Percentiles rank a stretch among this genome's conserved stretches.
phyloP scores from a whole-genome alignment of 306 rosid species.

The Herpetospermum pedunculosum region DNA sequence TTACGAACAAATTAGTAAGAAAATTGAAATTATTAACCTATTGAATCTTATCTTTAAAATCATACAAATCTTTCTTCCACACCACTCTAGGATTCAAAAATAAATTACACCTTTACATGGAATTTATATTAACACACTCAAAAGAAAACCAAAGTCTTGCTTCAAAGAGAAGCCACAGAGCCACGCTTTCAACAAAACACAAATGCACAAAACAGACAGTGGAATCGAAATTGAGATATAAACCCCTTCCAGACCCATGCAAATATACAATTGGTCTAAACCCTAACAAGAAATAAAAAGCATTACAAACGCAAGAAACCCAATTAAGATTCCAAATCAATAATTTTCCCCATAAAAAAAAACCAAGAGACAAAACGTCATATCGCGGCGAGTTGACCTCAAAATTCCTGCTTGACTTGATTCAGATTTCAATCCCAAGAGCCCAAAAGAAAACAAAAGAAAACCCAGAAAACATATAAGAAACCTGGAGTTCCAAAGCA shows the following conservation, averaged over 20 bases:
- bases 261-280: background rate
- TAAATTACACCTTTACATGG: background rate
- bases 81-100: background rate
- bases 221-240: background rate
- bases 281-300: slow-evolving; percentile 4
- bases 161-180: background rate
- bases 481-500: background rate
- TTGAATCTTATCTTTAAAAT: background rate
- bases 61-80: background rate
- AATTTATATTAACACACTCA: background rate
- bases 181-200: background rate
- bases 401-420: background rate
- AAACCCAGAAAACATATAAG: background rate
- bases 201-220: background rate
- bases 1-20: background rate
- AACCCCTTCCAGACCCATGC: background rate
- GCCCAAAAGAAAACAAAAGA: background rate
- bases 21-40: background rate
- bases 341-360: background rate
- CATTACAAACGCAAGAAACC: background rate
- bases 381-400: background rate
- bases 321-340: background rate
- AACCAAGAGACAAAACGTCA: background rate
- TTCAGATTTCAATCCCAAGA: background rate
- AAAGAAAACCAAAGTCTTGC: background rate